Base-by-base conservation (phyloP, 768 basidiomycete species). In the Dacryopinax spathularia region DNA sequence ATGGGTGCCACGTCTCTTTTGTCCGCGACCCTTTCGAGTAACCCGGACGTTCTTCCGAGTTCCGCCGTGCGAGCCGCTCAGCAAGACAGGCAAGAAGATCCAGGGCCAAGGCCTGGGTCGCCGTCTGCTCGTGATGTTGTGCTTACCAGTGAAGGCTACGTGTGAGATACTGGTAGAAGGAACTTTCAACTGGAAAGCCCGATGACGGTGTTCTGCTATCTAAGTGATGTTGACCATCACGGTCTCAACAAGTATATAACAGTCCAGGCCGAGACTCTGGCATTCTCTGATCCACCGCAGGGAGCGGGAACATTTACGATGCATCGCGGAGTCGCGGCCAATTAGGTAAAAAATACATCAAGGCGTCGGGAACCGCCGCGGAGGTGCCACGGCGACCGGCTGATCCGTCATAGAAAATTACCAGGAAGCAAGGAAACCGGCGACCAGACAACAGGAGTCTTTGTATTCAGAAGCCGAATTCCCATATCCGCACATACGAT, bases 381-480 rank as follows among this genome's bases (percentile, higher is more conserved):
- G 48, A 56, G 48, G 48, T 56, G 25, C 48, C 29, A 56, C 13
- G 18, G 25, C 22, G 29, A 56, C 22, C 20, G 29, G 25, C 12
- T 13, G 25, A 27, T 56, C 48, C 29, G 13, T 7, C 13, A 15
- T 20, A 20, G 2, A 9, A 29, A 29, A 15, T 2, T 22, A 56
- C 48, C 7, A 2, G 31, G 48, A 27, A 56, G 48, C 48, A 56
- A 31, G 48, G 48, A 56, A 56, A 56, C 48, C 22, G 9, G 31
- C 7, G 25, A 56, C 48, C 48, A 56, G 20, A 20, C 48, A 29
- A 56, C 25, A 31, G 48, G 48, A 56, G 48, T 56, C 48, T 56
- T 56, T 56, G 48, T 56, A 56, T 56, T 56, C 22, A 56, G 48
- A 56, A 56, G 48, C 48, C 12, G 29, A 56, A 56, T 56, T 29